phyloP scores from a whole-genome alignment of 2,329 filamentous ascomycete genomes.

The Chaetomium olivaceum region DNA sequence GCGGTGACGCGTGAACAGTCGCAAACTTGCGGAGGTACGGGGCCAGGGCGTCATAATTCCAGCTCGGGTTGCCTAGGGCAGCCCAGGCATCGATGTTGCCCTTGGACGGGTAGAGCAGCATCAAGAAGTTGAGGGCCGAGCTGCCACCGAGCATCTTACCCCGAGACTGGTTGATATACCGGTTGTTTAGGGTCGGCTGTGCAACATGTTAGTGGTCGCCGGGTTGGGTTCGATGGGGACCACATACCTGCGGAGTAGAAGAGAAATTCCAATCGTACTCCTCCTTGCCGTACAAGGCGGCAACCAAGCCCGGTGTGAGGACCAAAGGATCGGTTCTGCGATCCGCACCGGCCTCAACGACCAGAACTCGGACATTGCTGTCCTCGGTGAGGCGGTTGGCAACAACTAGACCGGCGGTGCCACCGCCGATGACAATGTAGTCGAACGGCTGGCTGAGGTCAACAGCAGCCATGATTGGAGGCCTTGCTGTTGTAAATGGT shows the following conservation, averaged over 20 bases:
- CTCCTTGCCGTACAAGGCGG: constrained; percentile 38
- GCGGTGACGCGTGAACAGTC: constrained; percentile 36
- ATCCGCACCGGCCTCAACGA: constrained; percentile 45
- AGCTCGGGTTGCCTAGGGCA: constrained; percentile 34
- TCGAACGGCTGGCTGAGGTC: constrained; percentile 40
- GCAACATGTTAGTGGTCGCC: constrained; percentile 1
- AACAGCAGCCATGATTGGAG: constrained; percentile 21
- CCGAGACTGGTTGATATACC: constrained; percentile 38
- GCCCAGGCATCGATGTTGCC: constrained; percentile 36
- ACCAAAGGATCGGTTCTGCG: constrained; percentile 40
- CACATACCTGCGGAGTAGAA: constrained; percentile 40
- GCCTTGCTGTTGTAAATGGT: not conserved
- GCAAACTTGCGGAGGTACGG: constrained; percentile 41
- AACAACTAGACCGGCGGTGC: constrained; percentile 51
- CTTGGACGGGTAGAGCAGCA: constrained; percentile 35
- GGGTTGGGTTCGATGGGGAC: too few relatives aligned
- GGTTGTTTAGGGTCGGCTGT: constrained; percentile 33
- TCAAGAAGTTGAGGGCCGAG: constrained; percentile 36
- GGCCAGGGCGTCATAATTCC: constrained; percentile 34
- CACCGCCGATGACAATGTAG: constrained; percentile 53
- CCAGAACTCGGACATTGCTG: constrained; percentile 39
- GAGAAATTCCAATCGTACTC: constrained; percentile 46
- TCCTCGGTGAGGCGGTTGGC: constrained; percentile 46
- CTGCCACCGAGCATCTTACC: constrained; percentile 40
- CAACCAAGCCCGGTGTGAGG: constrained; percentile 41